Evolutionary conservation across 2,329 filamentous ascomycete species (phyloP), one percentile per base, ranked within the genome.

Genomic region (Penicillium vulpinum): DNA sequence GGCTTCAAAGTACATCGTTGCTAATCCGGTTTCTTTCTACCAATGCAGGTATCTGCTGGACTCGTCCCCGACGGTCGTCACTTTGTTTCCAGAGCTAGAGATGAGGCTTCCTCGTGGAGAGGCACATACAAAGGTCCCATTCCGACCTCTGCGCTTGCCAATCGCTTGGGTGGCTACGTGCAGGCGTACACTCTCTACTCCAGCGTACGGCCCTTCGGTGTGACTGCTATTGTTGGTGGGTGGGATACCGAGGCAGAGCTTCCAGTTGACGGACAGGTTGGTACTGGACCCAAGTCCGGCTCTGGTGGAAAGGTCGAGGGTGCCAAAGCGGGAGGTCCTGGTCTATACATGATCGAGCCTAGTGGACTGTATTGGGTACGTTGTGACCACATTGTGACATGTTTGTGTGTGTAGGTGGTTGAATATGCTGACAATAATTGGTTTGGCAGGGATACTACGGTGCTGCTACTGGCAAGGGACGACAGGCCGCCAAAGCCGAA

Each of bases 171-270:
- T 70, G 88, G 91, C 72, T 99, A 97, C 78, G 89, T 96, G 53
- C 94, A 99, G 80, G 92, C 91, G 61, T 97, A 97, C 81, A 99
- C 94, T 9, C 88, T 97, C 69, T 97, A 97, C 82, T 93, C 91
- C 58, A 95, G 91, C 61, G 94, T 99, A 59, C 90, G 94, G 60
- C 94, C 94, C 33, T 99, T 99, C 73, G 94, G 94, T 71, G 91
- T 97, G 75, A 96, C 93, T 21, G 90, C 92, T 60, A 97, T 99
- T 73, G 78, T 99, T 60, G 94, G 87, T 67, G 94, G 94, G 59
- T 95, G 92, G 85, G 94, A 99, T 79, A 90, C 90, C 54, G 92
- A 96, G 75, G 84, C 86, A 41, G 92, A 96, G 73, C 78, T 88
- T 43, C 88, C 88, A 48, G 92, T 97, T 44, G 93, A 97, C 73